Percentiles rank a stretch among this genome's conserved stretches.
Conservation (phyloP, 1,139 yeast species). For the Blastobotrys aristatus region DNA sequence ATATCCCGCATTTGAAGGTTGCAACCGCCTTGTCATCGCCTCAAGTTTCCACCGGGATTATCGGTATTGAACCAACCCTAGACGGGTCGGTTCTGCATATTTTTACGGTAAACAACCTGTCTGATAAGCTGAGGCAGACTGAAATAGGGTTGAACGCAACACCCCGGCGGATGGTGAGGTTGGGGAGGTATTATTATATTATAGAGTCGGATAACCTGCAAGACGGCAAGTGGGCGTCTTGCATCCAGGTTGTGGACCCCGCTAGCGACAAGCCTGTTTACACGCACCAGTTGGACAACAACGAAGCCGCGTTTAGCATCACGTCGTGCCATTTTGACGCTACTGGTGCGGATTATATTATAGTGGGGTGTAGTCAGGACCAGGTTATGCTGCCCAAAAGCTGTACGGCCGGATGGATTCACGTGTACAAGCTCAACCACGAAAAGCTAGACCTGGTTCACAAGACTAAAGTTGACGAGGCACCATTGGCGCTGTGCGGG, state of each 20-base stretch:
- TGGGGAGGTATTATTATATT: constrained; percentile 34
- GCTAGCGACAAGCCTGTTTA: background rate
- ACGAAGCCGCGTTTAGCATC: constrained; percentile 43
- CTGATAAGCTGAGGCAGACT: constrained; percentile 45
- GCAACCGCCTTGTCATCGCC: constrained; percentile 57
- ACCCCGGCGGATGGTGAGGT: constrained; percentile 45
- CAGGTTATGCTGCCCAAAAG: constrained; percentile 39
- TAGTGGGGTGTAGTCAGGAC: constrained; percentile 46
- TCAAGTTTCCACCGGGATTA: constrained; percentile 57
- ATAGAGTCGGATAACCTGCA: constrained; percentile 44
- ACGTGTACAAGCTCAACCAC: constrained; percentile 42
- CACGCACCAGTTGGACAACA: constrained; percentile 32
- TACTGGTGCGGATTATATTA: constrained; percentile 37
- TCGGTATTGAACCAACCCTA: constrained; percentile 45
- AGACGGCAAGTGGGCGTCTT: constrained; percentile 44
- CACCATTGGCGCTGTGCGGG: constrained; percentile 46
- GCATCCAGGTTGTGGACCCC: constrained; percentile 49
- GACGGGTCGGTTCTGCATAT: constrained; percentile 48
- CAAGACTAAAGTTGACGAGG: constrained; percentile 51
- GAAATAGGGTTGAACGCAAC: constrained; percentile 45
- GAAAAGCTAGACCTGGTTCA: constrained; percentile 49
- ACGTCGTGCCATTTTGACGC: constrained; percentile 38
- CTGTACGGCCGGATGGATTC: constrained; percentile 37
- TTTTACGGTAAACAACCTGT: constrained; percentile 52
- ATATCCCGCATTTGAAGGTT: constrained; percentile 32